Conservation (phyloP, 257 asterid genomes). For the Solanum tarijense region DNA sequence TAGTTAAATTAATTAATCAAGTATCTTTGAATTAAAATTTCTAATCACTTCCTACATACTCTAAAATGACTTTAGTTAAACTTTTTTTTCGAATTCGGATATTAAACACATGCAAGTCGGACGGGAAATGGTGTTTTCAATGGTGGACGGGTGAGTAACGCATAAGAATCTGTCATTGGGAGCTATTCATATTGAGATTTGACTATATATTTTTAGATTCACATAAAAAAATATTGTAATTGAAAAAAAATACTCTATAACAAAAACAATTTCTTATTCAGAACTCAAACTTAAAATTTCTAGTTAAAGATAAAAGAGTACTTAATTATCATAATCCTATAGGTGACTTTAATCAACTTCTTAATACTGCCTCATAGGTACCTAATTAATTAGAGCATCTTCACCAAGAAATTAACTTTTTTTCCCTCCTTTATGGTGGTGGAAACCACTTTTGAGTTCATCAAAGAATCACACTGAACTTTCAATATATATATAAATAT, state of each 20-base stretch:
- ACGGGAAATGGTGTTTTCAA: no score
- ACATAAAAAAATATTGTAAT: fast-evolving
- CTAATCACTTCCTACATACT: neutral
- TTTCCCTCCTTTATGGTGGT: neutral
- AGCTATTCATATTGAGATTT: neutral
- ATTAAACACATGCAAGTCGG: no score
- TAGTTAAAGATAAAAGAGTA: neutral
- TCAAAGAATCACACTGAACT: neutral
- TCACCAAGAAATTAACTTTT: neutral
- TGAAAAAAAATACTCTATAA: fast-evolving
- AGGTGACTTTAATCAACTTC: neutral
- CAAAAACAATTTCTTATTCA: neutral
- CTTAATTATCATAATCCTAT: neutral
- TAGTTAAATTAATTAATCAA: neutral
- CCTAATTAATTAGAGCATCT: neutral
- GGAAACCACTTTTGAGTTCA: neutral
- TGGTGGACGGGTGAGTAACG: no score
- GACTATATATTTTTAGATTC: neutral
- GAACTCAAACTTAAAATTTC: fast-evolving
- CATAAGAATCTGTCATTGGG: no score
- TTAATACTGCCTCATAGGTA: neutral
- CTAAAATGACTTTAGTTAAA: neutral
- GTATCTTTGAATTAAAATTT: neutral
- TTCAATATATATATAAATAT: neutral
- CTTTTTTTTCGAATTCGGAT: neutral